Evolutionary conservation across 2,329 filamentous ascomycete genomes (phyloP).

Genomic region (Talaromyces funiculosus): DNA sequence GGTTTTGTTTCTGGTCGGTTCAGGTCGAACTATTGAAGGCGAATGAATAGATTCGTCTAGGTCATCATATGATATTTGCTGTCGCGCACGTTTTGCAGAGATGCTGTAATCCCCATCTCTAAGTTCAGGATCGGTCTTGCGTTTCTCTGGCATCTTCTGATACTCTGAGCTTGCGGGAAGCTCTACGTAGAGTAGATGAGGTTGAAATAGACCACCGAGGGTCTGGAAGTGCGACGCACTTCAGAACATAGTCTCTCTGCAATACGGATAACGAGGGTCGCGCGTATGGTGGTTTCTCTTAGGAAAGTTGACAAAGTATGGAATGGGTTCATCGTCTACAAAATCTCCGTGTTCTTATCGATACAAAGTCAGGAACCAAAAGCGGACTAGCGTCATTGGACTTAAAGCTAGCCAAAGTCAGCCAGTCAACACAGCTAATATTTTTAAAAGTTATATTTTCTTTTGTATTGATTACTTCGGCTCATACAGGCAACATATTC

Average conservation of each 20-base stretch:
- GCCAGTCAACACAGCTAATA: neutral
- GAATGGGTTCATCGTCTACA: neutral
- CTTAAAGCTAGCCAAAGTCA: neutral
- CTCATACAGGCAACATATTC: neutral
- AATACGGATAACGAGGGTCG: too few species aligned
- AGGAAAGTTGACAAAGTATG: neutral
- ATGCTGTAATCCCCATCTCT: constrained; percentile 14
- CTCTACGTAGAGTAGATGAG: neutral
- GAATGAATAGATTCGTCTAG: neutral
- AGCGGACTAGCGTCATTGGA: neutral
- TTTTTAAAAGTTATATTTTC: neutral
- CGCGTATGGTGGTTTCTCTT: neutral
- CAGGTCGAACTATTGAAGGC: neutral
- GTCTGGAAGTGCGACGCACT: neutral
- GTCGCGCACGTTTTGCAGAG: constrained; percentile 27
- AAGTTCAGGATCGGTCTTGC: constrained; percentile 23
- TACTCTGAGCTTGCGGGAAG: neutral
- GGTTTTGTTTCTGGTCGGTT: neutral
- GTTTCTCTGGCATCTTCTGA: constrained; percentile 29
- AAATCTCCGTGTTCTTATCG: constrained; percentile 3
- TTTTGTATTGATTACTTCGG: neutral
- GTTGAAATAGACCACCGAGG: neutral
- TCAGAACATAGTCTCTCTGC: neutral
- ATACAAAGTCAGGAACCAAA: constrained; percentile 2
- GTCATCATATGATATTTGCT: constrained; percentile 18